Percentiles rank a stretch among this genome's conserved stretches.
These are phyloP conservation scores for Falciphora oryzae DNA, from an alignment of 2,329 filamentous ascomycete genomes.

Conservation along the genomic window DNA sequence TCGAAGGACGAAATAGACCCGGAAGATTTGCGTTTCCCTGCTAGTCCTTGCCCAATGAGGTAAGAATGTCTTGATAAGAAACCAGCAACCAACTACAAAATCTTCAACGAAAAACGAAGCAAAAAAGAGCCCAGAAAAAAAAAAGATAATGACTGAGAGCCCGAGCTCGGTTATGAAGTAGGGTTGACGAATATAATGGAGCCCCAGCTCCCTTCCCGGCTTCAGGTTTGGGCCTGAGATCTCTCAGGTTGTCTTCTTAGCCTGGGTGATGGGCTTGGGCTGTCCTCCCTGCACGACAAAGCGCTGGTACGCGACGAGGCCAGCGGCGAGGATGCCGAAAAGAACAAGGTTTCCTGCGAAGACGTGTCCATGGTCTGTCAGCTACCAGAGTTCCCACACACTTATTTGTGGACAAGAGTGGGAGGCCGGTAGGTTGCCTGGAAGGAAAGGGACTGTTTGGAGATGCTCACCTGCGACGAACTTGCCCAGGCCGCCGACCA, in stretches of 20 bases:
- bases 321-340: constrained; percentile 26
- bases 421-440: not conserved
- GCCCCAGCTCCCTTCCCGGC: not conserved
- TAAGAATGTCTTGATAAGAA: no score
- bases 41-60: no score
- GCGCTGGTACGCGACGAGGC: constrained; percentile 26
- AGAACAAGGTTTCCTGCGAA: constrained; percentile 30
- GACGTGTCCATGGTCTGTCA: not conserved
- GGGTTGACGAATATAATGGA: not conserved
- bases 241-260: constrained; percentile 16
- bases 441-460: not conserved
- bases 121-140: no score
- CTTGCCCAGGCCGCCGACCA: constrained; percentile 33
- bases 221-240: not conserved
- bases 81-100: no score
- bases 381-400: not conserved
- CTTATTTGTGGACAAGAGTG: no score
- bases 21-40: no score
- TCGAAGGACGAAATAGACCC: no score
- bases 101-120: no score
- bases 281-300: constrained; percentile 24
- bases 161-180: not conserved
- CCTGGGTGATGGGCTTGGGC: constrained; percentile 15
- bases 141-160: not conserved
- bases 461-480: constrained; percentile 26